Conservation (phyloP, 805 yeast genomes). For the Diddensiella santjacobensis region DNA sequence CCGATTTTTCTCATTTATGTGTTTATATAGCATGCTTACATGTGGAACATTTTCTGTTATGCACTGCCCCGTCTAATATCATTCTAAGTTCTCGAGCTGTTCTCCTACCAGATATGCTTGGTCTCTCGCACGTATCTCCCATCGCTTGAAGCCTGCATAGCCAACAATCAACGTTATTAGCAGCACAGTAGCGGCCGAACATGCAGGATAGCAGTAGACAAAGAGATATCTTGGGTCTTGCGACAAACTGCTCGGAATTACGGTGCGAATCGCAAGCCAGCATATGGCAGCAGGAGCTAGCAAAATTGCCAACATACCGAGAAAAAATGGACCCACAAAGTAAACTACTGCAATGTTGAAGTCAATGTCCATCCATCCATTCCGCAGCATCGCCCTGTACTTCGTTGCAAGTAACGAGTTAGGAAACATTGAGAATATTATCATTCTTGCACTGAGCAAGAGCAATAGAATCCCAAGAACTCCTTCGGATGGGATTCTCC, state of each 20-base stretch:
- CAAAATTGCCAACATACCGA: not conserved
- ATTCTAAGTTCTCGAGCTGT: slow-evolving; percentile 31
- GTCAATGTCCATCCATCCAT: slow-evolving; percentile 17
- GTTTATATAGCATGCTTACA: not conserved
- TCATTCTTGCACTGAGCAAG: not conserved
- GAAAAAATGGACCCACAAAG: slow-evolving; percentile 5
- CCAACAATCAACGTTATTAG: slow-evolving; percentile 6
- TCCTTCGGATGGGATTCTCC: not conserved
- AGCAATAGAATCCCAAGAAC: not conserved
- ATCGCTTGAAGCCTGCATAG: slow-evolving; percentile 8
- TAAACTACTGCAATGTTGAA: slow-evolving; percentile 1
- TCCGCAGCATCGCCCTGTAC: slow-evolving; percentile 15
- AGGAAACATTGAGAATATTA: slow-evolving; percentile 6
- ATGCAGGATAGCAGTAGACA: slow-evolving; percentile 15
- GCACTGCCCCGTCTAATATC: slow-evolving; percentile 1
- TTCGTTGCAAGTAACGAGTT: slow-evolving; percentile 12
- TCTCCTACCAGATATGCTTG: slow-evolving; percentile 33
- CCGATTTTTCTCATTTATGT: not conserved
- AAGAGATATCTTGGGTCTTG: not conserved
- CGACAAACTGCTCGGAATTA: not conserved
- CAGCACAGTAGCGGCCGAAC: not conserved
- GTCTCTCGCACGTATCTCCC: slow-evolving; percentile 29
- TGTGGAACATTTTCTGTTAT: too few relatives aligned
- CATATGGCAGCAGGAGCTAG: slow-evolving; percentile 4
- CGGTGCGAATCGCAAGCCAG: slow-evolving; percentile 5